Conservation (phyloP, 176 grass and related monocot genomes). For the Alloteropsis semialata region DNA sequence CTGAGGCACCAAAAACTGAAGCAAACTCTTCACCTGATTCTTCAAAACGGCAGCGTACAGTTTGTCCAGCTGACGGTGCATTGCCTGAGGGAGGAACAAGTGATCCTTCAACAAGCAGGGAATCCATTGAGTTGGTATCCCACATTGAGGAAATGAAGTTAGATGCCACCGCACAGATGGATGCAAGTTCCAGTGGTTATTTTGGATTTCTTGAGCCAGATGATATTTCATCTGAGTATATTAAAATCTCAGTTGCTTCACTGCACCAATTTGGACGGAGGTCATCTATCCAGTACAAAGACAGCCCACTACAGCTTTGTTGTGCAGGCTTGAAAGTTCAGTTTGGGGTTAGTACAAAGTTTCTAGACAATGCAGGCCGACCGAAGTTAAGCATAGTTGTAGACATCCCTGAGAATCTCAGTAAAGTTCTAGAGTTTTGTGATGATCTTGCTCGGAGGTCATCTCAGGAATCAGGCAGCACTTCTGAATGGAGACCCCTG, state of each 20-base stretch:
- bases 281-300: conserved; percentile 49
- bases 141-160: conserved; percentile 67
- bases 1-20: conserved; percentile 18
- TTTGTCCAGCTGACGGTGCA: conserved; percentile 1
- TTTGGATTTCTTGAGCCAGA: conserved; percentile 56
- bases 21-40: conserved; percentile 37
- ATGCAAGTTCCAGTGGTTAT: conserved; percentile 51
- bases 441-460: conserved; percentile 55
- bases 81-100: conserved; percentile 13
- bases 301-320: conserved; percentile 55
- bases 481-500: conserved; percentile 79
- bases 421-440: conserved; percentile 65
- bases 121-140: conserved; percentile 48
- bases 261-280: conserved; percentile 52
- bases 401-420: conserved; percentile 63
- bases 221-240: conserved; percentile 58
- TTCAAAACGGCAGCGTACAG: conserved; percentile 34
- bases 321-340: conserved; percentile 48
- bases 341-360: conserved; percentile 75
- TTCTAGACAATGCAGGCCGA: conserved; percentile 57
- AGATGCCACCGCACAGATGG: conserved; percentile 35
- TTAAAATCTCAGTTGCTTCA: conserved; percentile 44
- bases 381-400: conserved; percentile 77
- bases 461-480: conserved; percentile 63
- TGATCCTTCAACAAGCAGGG: conserved; percentile 22